Evolutionary conservation across 441 rosid species (phyloP).

Genomic region (Pelargonium fulgidum): DNA sequence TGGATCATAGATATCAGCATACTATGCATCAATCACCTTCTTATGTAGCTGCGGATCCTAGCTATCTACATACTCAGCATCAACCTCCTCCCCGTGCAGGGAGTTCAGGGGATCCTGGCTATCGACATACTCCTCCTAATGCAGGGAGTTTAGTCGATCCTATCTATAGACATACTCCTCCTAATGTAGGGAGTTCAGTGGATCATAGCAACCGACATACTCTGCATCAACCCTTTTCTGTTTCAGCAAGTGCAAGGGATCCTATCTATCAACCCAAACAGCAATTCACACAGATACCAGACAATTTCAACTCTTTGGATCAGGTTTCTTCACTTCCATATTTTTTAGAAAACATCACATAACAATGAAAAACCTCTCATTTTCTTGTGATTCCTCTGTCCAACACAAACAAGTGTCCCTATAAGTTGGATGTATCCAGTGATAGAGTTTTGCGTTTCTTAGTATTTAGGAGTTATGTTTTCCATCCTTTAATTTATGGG

Average conservation of each 20-base stretch:
- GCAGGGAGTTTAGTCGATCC: too few relatives aligned
- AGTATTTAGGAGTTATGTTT: too few relatives aligned
- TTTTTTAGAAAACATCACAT: too few relatives aligned
- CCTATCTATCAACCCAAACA: conserved; percentile 14
- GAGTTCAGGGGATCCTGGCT: too few relatives aligned
- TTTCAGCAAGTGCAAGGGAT: conserved; percentile 22
- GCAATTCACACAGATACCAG: conserved; percentile 46
- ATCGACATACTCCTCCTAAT: too few relatives aligned
- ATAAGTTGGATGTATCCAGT: too few relatives aligned
- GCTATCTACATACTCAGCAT: not conserved
- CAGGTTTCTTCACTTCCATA: conserved; percentile 38
- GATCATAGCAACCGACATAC: not conserved
- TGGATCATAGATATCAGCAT: not conserved
- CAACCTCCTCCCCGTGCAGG: not conserved
- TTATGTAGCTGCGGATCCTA: not conserved
- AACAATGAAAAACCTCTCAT: too few relatives aligned
- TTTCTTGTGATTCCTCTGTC: too few relatives aligned
- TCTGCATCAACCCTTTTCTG: not conserved
- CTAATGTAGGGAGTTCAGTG: not conserved
- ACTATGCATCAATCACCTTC: not conserved
- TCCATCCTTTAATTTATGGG: too few relatives aligned
- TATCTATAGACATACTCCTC: too few relatives aligned
- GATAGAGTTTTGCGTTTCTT: too few relatives aligned
- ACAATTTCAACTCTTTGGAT: conserved; percentile 64
- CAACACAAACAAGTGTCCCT: too few relatives aligned